These are phyloP conservation scores for Dictyostelium citrinum DNA, from an alignment of 78 protist genomes.

Conservation along the genomic window DNA sequence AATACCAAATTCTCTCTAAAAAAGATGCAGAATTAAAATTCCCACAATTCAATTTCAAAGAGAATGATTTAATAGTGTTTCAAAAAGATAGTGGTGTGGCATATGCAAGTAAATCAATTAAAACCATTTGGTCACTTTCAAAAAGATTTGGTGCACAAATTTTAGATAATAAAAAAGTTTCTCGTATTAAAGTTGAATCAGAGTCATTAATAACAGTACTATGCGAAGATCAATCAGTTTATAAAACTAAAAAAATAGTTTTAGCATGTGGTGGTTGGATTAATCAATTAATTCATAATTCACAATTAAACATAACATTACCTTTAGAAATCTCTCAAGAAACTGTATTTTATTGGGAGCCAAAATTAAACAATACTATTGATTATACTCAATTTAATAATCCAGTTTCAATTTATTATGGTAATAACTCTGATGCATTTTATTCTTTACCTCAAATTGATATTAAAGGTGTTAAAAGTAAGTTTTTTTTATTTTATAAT, in stretches of 20 bases:
- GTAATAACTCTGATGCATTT: neutral
- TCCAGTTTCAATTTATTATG: constrained; percentile 61
- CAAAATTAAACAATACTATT: neutral
- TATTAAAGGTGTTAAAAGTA: constrained; percentile 39
- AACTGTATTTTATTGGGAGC: constrained; percentile 44
- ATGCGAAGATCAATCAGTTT: constrained; percentile 18
- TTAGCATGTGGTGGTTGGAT: constrained; percentile 69
- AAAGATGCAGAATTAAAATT: constrained; percentile 40
- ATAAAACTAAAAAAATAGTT: constrained; percentile 36
- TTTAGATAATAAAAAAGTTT: constrained; percentile 2
- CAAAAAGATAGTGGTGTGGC: constrained; percentile 64
- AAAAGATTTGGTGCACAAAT: constrained; percentile 49
- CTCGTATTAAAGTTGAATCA: constrained; percentile 20
- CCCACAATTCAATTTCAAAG: constrained; percentile 47
- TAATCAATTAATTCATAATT: constrained; percentile 22
- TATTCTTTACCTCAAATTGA: constrained; percentile 72
- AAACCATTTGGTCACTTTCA: constrained; percentile 8
- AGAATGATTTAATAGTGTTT: constrained; percentile 6
- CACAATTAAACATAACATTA: constrained; percentile 22
- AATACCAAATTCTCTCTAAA: neutral
- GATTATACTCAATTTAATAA: constrained; percentile 27
- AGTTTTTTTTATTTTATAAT: neutral
- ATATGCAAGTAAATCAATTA: constrained; percentile 52
- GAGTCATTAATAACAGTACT: constrained; percentile 8
- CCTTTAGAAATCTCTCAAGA: constrained; percentile 26